Evolutionary conservation across 2,329 filamentous ascomycete genomes (phyloP).

Genomic region (Canariomyces notabilis): DNA sequence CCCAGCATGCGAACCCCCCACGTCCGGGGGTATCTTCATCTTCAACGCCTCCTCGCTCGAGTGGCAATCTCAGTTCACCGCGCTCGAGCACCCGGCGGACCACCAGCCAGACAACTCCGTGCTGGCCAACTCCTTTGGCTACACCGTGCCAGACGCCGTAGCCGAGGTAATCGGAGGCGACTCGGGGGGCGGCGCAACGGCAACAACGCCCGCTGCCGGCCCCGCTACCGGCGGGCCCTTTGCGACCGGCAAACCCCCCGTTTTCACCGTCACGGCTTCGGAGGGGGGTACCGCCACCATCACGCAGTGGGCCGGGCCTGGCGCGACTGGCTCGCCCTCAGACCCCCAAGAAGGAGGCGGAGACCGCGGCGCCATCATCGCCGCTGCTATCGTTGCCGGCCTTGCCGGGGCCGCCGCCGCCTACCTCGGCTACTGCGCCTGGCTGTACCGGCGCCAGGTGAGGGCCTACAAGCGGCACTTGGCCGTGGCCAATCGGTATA

Average conservation of each 20-base stretch:
- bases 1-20: slow-evolving; percentile 57
- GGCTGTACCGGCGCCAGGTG: slow-evolving; percentile 68
- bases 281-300: slow-evolving; percentile 44
- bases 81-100: slow-evolving; percentile 46
- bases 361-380: slow-evolving; percentile 36
- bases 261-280: slow-evolving; percentile 58
- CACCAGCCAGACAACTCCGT: slow-evolving; percentile 46
- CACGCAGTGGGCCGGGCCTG: slow-evolving; percentile 31
- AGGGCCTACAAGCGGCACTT: slow-evolving; percentile 65
- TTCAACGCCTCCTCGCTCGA: slow-evolving; percentile 63
- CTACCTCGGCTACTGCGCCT: slow-evolving; percentile 67
- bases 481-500: slow-evolving; percentile 56
- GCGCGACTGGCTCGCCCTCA: slow-evolving; percentile 31
- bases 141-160: slow-evolving; percentile 59
- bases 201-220: slow-evolving; percentile 58
- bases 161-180: slow-evolving; percentile 41
- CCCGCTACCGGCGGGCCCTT: slow-evolving; percentile 63
- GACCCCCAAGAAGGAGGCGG: neutral
- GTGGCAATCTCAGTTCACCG: slow-evolving; percentile 60
- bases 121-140: slow-evolving; percentile 56
- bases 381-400: slow-evolving; percentile 57
- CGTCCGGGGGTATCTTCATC: slow-evolving; percentile 55
- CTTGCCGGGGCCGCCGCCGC: slow-evolving; percentile 54
- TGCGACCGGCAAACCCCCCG: slow-evolving; percentile 62
- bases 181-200: slow-evolving; percentile 46